A percentile compares a stretch with the other conserved stretches of the same genome.
Conservation (phyloP, 1,284 basidiomycete genomes). For the Wolfiporia cocos region DNA sequence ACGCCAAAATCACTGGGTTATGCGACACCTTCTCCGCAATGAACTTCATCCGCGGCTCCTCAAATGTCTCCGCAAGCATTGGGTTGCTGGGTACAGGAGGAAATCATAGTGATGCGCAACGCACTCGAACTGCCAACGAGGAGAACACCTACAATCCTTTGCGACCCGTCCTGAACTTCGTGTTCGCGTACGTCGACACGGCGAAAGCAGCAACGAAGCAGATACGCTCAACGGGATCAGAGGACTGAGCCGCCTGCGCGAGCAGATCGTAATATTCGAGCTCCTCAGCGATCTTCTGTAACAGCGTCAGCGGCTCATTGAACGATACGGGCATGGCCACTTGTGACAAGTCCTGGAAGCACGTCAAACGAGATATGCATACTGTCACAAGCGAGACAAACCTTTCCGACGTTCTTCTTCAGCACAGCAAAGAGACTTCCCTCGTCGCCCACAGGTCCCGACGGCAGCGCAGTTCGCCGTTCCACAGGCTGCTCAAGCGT, state of each 20-base stretch:
- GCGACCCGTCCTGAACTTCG: constrained; percentile 70
- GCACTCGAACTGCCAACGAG: background rate
- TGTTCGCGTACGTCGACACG: constrained; percentile 79
- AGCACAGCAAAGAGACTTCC: constrained; percentile 82
- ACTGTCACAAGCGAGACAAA: constrained; percentile 24
- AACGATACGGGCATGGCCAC: constrained; percentile 84
- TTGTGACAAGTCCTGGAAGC: constrained; percentile 70
- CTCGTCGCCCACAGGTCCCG: constrained; percentile 70
- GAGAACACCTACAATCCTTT: constrained; percentile 81
- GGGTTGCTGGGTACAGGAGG: constrained; percentile 55
- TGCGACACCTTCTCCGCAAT: constrained; percentile 88
- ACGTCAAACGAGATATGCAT: background rate
- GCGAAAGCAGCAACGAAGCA: constrained; percentile 80
- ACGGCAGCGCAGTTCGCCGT: constrained; percentile 62
- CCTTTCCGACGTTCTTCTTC: constrained; percentile 92
- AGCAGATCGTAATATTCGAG: constrained; percentile 76
- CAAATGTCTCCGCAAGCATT: constrained; percentile 86
- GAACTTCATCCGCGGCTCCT: constrained; percentile 74
- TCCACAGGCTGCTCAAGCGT: constrained; percentile 21
- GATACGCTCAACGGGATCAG: constrained; percentile 68
- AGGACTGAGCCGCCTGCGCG: constrained; percentile 53
- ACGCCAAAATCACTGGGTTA: constrained; percentile 79
- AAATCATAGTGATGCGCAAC: constrained; percentile 3
- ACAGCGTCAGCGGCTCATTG: constrained; percentile 82
- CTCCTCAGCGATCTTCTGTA: constrained; percentile 80